Evolutionary conservation across 345 rosid genomes (phyloP).

Genomic region (Turritis glabra): DNA sequence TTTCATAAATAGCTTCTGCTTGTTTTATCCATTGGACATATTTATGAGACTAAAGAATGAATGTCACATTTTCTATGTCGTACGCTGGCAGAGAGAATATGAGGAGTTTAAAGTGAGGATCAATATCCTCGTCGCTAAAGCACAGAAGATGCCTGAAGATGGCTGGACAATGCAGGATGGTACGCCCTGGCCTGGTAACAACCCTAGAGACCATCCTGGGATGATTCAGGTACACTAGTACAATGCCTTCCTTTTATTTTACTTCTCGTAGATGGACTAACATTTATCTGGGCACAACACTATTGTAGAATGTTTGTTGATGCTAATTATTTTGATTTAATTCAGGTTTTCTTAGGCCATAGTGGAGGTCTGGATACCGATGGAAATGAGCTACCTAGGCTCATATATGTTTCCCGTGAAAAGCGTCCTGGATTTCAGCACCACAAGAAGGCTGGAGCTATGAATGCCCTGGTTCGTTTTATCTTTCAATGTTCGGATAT

Average conservation of each 20-base stretch:
- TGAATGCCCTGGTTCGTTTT: slow-evolving; percentile 92
- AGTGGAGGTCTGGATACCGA: slow-evolving; percentile 93
- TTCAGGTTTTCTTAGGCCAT: slow-evolving; percentile 93
- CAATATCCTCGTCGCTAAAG: slow-evolving; percentile 96
- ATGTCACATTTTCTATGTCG: slow-evolving; percentile 2
- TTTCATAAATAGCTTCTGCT: background rate
- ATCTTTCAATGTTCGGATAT: background rate
- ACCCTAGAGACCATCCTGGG: slow-evolving; percentile 96
- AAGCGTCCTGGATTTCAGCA: slow-evolving; percentile 99
- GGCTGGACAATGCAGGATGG: slow-evolving; percentile 99
- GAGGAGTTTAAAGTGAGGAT: slow-evolving; percentile 96
- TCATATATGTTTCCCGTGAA: slow-evolving; percentile 98
- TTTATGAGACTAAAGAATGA: background rate
- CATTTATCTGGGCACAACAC: no score
- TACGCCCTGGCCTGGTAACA: slow-evolving; percentile 99
- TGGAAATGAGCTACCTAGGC: slow-evolving; percentile 97
- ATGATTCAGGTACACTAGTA: slow-evolving; percentile 72
- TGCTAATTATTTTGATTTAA: background rate
- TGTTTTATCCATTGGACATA: background rate
- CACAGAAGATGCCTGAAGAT: slow-evolving; percentile 98
- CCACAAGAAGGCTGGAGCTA: slow-evolving; percentile 99
- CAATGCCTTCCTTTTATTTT: background rate
- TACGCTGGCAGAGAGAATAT: slow-evolving; percentile 77
- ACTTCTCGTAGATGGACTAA: background rate
- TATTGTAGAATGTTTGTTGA: background rate